A percentile compares a stretch with the other conserved stretches of the same genome.
Evolutionary conservation across 371 early-diverging fungal genomes (phyloP).

Genomic region (Batkoa obscura): DNA sequence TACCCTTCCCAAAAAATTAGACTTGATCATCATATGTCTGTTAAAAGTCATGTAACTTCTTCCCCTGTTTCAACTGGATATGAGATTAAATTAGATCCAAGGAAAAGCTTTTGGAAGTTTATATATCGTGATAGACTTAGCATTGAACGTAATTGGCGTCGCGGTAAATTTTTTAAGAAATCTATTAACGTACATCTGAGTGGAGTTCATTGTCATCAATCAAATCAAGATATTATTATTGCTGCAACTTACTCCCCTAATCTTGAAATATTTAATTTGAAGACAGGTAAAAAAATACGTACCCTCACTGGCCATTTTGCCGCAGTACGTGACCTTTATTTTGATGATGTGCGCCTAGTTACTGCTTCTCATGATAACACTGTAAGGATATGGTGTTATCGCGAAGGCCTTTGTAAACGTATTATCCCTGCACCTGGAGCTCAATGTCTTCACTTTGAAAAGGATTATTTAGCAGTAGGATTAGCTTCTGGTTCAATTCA

Average conservation of each 20-base stretch:
- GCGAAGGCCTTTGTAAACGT: conserved; percentile 73
- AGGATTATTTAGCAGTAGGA: conserved; percentile 56
- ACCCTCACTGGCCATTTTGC: conserved; percentile 65
- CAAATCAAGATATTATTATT: conserved; percentile 58
- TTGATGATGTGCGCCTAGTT: conserved; percentile 63
- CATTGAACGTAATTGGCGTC: conserved; percentile 73
- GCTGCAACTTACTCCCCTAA: conserved; percentile 75
- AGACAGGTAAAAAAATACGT: conserved; percentile 47
- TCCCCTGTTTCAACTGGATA: conserved; percentile 2
- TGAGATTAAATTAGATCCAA: not conserved
- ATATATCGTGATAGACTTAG: conserved; percentile 62
- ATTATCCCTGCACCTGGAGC: conserved; percentile 72
- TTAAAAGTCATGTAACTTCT: not conserved
- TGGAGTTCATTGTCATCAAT: conserved; percentile 74
- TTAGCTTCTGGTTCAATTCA: conserved; percentile 73
- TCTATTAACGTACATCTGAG: conserved; percentile 56
- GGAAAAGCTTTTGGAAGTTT: conserved; percentile 53
- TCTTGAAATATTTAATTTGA: conserved; percentile 60
- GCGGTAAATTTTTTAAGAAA: conserved; percentile 33
- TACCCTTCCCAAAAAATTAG: not conserved
- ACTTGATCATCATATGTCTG: not conserved
- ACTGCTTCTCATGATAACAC: conserved; percentile 84
- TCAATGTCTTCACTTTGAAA: conserved; percentile 64
- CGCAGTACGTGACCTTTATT: conserved; percentile 71
- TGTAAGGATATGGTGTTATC: conserved; percentile 92